Evolutionary conservation across 2,329 filamentous ascomycete genomes (phyloP), one percentile per base, ranked within the genome.

Genomic region (Erysiphe pisi): DNA sequence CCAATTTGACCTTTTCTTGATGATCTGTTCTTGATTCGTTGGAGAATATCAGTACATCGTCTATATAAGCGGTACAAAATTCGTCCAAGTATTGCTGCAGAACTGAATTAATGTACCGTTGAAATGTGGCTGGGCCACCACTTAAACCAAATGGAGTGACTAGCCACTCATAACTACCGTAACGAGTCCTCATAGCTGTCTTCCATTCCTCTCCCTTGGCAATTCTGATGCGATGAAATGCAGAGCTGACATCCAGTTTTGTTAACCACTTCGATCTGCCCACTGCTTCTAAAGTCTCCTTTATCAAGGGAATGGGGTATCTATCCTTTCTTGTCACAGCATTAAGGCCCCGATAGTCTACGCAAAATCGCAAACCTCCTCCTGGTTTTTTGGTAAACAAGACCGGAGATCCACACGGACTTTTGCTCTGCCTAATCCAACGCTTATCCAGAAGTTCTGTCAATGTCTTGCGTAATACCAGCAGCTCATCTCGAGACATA

Each of bases 41-140:
- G 2, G 45, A 77, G 36, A 77, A 78, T 36, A 78, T 78, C 8
- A 78, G 47, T 49, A 78, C 76, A 75, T 78, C 40, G 49, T 78
- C 40, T 16, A 78, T 68, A 56, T 78, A 78, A 52, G 49, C 65
- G 2, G 70, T 73, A 28, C 47, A 77, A 63, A 76, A 76, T 20
- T 70, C 31, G 47, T 78, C 49, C 31, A 78, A 56, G 31, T 74
- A 77, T 28, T 71, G 20, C 20, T 43, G 58, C 22, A 77, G 40
- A 20, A 76, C 56, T 36, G 75, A 58, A 28, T 78, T 78, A 6
- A 78, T 78, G 58, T 77, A 77, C 4, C 45, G 14, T 52, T 78
- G 76, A 28, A 70, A 77, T 0, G 76, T 77, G 4, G 76, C 61
- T 6, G 76, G 70, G 14, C 9, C 52, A 56, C 77, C 77, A 22